These are phyloP conservation scores for Termitomyces sp. DNA, from an alignment of 768 basidiomycete genomes.

Conservation along the genomic window DNA sequence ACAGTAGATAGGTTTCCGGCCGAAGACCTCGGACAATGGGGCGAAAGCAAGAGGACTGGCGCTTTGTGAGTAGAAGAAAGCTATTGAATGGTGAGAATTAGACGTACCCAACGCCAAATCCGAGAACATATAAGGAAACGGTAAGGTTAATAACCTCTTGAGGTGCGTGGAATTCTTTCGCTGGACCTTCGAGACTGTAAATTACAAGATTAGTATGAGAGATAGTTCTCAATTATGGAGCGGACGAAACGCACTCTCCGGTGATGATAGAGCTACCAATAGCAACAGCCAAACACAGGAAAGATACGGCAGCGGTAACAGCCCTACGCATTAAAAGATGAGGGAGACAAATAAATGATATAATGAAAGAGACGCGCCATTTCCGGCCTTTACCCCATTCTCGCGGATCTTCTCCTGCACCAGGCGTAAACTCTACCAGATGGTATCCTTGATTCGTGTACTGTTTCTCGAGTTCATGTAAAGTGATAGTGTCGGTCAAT, in stretches of 20 bases:
- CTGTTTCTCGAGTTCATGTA: conserved; percentile 7
- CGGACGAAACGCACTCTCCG: conserved; percentile 27
- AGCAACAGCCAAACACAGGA: conserved; percentile 31
- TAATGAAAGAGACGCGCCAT: neutral
- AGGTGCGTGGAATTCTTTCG: conserved; percentile 22
- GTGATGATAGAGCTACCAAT: conserved; percentile 34
- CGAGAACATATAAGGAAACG: conserved; percentile 36
- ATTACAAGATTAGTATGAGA: neutral
- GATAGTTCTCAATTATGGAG: neutral
- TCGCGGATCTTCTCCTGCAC: conserved; percentile 8
- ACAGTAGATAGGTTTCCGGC: conserved; percentile 30
- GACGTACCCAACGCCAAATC: conserved; percentile 33
- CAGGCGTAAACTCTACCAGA: conserved; percentile 6
- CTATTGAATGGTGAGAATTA: neutral
- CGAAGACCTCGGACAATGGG: conserved; percentile 31
- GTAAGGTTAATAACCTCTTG: conserved; percentile 36
- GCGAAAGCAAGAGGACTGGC: conserved; percentile 35
- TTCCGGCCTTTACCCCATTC: conserved; percentile 4
- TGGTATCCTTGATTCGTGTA: conserved; percentile 3
- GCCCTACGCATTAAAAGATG: neutral
- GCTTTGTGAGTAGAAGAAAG: conserved; percentile 11
- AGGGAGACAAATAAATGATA: neutral
- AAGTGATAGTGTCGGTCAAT: conserved; percentile 1
- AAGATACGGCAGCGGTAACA: conserved; percentile 11
- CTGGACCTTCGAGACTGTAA: conserved; percentile 26